These are phyloP conservation scores for Stipa capillata DNA, from an alignment of 176 grass and related monocot genomes.

Conservation along the genomic window DNA sequence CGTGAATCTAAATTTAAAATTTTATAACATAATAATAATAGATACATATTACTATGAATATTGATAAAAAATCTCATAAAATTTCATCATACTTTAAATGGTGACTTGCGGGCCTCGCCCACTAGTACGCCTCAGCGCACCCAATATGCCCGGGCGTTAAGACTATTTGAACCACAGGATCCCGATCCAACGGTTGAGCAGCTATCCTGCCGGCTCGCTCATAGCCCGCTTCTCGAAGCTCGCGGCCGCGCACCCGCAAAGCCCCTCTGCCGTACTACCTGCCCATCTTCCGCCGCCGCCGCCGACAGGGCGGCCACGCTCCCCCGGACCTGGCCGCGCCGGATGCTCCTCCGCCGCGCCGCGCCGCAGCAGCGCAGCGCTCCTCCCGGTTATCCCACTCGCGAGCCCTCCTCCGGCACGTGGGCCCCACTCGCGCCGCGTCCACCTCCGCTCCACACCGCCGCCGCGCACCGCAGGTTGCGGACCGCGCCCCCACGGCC, in stretches of 20 bases:
- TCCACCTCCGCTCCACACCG: neutral
- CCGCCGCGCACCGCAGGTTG: neutral
- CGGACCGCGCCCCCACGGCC: neutral
- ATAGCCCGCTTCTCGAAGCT: neutral
- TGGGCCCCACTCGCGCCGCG: neutral
- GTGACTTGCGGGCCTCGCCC: too few relatives aligned
- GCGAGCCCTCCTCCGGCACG: neutral
- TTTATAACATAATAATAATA: too few relatives aligned
- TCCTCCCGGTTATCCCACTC: neutral
- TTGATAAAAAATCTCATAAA: too few relatives aligned
- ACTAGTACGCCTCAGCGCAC: too few relatives aligned
- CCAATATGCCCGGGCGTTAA: too few relatives aligned
- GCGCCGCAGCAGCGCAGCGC: slow-evolving; percentile 16
- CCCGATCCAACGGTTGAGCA: neutral
- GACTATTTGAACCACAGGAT: neutral
- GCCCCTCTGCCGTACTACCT: neutral
- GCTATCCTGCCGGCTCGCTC: neutral
- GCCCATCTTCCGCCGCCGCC: neutral
- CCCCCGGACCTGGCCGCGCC: neutral
- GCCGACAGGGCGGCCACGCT: slow-evolving; percentile 2
- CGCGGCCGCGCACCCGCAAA: neutral
- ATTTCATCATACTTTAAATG: too few relatives aligned
- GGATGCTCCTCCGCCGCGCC: slow-evolving; percentile 37
- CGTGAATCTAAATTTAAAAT: too few relatives aligned
- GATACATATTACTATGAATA: too few relatives aligned